Conservation (phyloP, 371 early-diverging fungal species). For the Mycotypha africana region DNA sequence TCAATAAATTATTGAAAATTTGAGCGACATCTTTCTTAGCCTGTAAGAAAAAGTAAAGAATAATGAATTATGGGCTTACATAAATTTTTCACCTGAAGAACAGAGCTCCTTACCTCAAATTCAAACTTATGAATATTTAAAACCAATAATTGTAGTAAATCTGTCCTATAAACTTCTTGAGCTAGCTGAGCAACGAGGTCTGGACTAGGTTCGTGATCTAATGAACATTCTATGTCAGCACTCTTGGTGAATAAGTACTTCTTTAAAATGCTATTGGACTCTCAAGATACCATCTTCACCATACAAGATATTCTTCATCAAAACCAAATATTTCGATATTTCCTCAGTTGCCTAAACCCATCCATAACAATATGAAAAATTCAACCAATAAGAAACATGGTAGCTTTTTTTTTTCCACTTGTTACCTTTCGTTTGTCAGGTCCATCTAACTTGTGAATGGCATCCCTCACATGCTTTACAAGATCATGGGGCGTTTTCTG, state of each 20-base stretch:
- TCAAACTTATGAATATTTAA: conserved; percentile 85
- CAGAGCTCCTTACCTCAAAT: conserved; percentile 89
- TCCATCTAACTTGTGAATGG: conserved; percentile 64
- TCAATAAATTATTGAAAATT: conserved; percentile 92
- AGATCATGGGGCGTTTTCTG: conserved; percentile 89
- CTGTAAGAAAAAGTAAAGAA: conserved; percentile 27
- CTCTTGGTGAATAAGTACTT: background rate
- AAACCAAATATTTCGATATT: conserved; percentile 84
- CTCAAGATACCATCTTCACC: conserved; percentile 75
- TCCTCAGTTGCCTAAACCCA: conserved; percentile 95
- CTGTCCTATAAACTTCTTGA: conserved; percentile 90
- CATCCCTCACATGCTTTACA: conserved; percentile 81
- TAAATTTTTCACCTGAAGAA: background rate
- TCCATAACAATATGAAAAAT: no score
- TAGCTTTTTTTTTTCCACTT: background rate
- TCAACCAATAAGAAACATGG: background rate
- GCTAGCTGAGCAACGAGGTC: conserved; percentile 92
- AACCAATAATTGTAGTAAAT: conserved; percentile 80
- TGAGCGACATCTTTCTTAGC: conserved; percentile 96
- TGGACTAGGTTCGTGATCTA: conserved; percentile 84
- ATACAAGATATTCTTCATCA: conserved; percentile 89
- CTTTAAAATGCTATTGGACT: background rate
- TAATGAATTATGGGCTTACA: background rate
- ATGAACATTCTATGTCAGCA: no score
- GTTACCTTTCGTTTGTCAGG: conserved; percentile 62